Evolutionary conservation across 2,329 filamentous ascomycete species (phyloP).

Genomic region (Trichophaea hybrida): DNA sequence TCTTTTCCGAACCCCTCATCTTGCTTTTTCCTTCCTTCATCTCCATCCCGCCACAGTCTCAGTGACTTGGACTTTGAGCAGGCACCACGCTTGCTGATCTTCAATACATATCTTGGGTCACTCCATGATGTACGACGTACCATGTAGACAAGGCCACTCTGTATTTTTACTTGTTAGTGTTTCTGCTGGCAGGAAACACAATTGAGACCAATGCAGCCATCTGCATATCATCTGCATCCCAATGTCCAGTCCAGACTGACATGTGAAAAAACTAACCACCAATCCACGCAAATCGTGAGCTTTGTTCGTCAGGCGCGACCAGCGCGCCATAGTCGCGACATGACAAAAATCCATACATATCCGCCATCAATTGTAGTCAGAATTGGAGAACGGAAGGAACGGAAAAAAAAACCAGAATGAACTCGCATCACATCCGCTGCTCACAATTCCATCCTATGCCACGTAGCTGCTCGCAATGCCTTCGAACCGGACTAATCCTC

Average conservation of each 20-base stretch:
- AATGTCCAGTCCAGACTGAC: not conserved
- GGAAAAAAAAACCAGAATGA: not conserved
- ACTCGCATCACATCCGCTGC: not conserved
- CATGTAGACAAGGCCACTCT: not conserved
- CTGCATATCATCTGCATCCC: not conserved
- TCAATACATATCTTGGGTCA: constrained; percentile 7
- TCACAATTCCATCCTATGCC: constrained; percentile 1
- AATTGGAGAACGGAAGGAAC: not conserved
- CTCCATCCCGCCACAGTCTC: not conserved
- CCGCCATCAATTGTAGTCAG: not conserved
- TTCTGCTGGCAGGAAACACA: not conserved
- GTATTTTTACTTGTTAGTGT: not conserved
- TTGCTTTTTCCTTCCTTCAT: not conserved
- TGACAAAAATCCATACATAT: not conserved
- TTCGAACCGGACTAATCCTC: not conserved
- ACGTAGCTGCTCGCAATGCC: constrained; percentile 1
- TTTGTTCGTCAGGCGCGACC: constrained; percentile 1
- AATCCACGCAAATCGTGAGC: not conserved
- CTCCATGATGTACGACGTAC: not conserved
- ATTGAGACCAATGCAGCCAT: not conserved
- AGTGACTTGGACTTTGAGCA: not conserved
- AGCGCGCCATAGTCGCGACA: not conserved
- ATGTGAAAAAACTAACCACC: constrained; percentile 2
- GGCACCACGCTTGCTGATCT: constrained; percentile 1
- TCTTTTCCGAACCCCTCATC: not conserved